Evolutionary conservation across 176 grass and related monocot species (phyloP).

Genomic region (Aegilops umbellulata): DNA sequence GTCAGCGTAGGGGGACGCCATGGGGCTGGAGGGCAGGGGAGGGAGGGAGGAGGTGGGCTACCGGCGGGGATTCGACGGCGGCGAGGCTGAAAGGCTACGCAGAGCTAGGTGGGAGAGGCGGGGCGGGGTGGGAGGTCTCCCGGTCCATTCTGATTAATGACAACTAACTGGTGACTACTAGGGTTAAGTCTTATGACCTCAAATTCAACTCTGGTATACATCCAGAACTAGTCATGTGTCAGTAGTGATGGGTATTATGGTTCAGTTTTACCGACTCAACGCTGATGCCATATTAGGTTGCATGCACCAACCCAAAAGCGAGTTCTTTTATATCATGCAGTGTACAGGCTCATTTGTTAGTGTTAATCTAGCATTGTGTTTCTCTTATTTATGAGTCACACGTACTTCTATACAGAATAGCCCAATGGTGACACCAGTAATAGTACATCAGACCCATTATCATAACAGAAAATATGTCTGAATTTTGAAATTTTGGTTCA

Average conservation of each 20-base stretch:
- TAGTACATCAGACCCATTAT: too few relatives aligned
- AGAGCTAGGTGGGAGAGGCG: too few relatives aligned
- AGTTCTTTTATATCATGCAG: neutral
- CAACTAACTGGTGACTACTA: neutral
- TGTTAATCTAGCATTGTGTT: neutral
- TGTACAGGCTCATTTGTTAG: neutral
- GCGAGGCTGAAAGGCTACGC: too few relatives aligned
- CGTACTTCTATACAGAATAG: constrained; percentile 10
- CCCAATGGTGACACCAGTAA: neutral
- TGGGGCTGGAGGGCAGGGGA: too few relatives aligned
- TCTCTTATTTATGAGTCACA: neutral
- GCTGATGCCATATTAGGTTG: neutral
- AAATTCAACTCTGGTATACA: neutral
- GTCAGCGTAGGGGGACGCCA: too few relatives aligned
- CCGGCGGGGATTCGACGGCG: too few relatives aligned
- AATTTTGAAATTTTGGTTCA: neutral
- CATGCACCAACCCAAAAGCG: neutral
- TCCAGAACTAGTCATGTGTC: neutral
- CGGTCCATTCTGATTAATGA: neutral
- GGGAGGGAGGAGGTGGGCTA: too few relatives aligned
- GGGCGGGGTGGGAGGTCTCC: too few relatives aligned
- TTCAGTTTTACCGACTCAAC: neutral
- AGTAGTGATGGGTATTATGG: neutral
- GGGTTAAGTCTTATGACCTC: neutral
- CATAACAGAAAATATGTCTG: neutral